Conservation (phyloP, 2,329 filamentous ascomycete species). For the Xylaria polymorpha region DNA sequence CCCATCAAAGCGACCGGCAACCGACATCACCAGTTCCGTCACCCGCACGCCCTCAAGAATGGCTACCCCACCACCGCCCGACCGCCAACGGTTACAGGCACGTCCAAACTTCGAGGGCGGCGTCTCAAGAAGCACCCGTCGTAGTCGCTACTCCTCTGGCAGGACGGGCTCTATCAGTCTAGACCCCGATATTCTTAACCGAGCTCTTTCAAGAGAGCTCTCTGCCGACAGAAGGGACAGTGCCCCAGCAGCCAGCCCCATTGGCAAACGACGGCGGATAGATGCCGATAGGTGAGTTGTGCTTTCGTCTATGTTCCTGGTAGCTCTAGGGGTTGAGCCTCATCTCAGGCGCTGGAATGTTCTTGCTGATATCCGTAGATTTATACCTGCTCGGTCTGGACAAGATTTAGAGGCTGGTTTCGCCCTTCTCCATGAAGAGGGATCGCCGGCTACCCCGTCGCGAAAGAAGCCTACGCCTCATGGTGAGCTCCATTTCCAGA, state of each 20-base stretch:
- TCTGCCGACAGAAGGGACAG: conserved; percentile 63
- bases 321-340: background rate
- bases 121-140: conserved; percentile 51
- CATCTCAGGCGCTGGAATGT: background rate
- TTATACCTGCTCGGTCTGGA: conserved; percentile 93
- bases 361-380: conserved; percentile 64
- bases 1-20: conserved; percentile 49
- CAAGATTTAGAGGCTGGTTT: conserved; percentile 95
- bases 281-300: conserved; percentile 68
- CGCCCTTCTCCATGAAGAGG: conserved; percentile 90
- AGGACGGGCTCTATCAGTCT: conserved; percentile 54
- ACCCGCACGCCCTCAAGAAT: conserved; percentile 53
- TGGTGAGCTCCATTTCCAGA: conserved; percentile 93
- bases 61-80: conserved; percentile 59
- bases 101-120: conserved; percentile 55
- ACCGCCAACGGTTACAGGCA: conserved; percentile 57
- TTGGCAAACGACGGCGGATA: conserved; percentile 69
- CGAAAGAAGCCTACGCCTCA: conserved; percentile 85
- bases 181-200: conserved; percentile 63
- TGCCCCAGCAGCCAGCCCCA: conserved; percentile 65
- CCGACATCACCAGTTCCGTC: conserved; percentile 52
- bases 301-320: background rate
- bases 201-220: conserved; percentile 64
- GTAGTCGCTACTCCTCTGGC: conserved; percentile 52
- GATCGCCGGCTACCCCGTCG: conserved; percentile 90